Conservation (phyloP, 1,284 basidiomycete species). For the Cryptococcus floricola region DNA sequence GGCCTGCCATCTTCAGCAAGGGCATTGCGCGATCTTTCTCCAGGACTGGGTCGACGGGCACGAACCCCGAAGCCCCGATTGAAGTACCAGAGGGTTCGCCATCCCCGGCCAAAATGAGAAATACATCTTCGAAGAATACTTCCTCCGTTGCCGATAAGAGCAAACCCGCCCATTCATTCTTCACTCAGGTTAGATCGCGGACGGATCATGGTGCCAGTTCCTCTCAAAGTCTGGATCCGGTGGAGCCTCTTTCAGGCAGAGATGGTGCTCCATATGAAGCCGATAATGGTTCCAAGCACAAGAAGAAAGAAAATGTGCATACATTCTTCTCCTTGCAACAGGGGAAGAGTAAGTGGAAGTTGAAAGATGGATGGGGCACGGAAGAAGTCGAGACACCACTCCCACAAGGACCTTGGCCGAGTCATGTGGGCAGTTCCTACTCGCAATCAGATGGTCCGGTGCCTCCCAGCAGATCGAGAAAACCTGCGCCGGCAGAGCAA, state of each 20-base stretch:
- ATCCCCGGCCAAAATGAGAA: background rate
- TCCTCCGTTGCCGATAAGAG: constrained; percentile 25
- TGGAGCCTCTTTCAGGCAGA: background rate
- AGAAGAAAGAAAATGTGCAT: constrained; percentile 19
- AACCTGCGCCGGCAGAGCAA: background rate
- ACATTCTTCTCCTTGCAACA: constrained; percentile 27
- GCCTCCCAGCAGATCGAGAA: no score
- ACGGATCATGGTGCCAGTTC: background rate
- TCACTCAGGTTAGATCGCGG: constrained; percentile 9
- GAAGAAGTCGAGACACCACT: constrained; percentile 28
- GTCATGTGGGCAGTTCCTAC: constrained; percentile 7
- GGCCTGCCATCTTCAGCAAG: background rate
- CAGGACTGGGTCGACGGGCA: background rate
- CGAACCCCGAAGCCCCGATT: constrained; percentile 12
- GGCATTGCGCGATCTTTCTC: background rate
- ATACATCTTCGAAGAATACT: constrained; percentile 17
- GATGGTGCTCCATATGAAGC: background rate
- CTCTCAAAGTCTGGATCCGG: constrained; percentile 1
- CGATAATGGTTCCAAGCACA: background rate
- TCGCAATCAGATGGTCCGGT: background rate
- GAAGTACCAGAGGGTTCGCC: constrained; percentile 11
- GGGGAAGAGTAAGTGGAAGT: constrained; percentile 7
- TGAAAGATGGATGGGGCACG: constrained; percentile 40
- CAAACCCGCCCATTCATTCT: constrained; percentile 36
- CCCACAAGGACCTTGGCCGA: constrained; percentile 29